Conservation (phyloP, 2,329 filamentous ascomycete genomes). For the Arthroderma sp. region DNA sequence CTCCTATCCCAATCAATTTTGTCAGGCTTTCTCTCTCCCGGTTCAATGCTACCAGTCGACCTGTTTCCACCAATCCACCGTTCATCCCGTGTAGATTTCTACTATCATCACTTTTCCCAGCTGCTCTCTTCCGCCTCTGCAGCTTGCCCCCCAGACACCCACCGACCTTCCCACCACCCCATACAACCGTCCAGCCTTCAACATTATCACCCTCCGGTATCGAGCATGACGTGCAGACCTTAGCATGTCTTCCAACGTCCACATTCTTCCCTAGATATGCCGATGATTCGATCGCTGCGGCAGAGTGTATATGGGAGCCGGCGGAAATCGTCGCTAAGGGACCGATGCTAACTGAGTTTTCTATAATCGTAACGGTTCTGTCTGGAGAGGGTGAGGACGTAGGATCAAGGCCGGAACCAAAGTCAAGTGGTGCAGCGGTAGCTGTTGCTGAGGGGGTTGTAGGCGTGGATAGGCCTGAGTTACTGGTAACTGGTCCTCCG, state of each 20-base stretch:
- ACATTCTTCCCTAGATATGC: constrained; percentile 26
- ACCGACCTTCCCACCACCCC: constrained; percentile 43
- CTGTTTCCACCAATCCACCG: constrained; percentile 42
- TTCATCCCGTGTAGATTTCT: constrained; percentile 10
- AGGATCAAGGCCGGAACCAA: not conserved
- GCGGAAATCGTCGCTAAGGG: constrained; percentile 28
- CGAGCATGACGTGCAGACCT: constrained; percentile 52
- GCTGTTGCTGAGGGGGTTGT: not conserved
- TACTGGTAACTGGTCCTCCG: constrained; percentile 31
- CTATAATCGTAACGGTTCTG: constrained; percentile 19
- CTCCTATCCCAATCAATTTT: constrained; percentile 43
- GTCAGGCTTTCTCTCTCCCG: constrained; percentile 57
- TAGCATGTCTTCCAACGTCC: constrained; percentile 47
- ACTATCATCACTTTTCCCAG: constrained; percentile 23
- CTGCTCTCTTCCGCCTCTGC: constrained; percentile 23
- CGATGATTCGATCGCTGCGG: constrained; percentile 36
- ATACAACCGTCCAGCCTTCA: constrained; percentile 58
- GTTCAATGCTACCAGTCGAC: constrained; percentile 52
- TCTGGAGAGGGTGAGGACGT: constrained; percentile 3
- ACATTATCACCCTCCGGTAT: constrained; percentile 48
- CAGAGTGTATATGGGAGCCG: constrained; percentile 30
- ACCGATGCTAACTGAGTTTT: constrained; percentile 29
- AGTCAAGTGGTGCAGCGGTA: not conserved
- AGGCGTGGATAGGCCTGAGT: constrained; percentile 6
- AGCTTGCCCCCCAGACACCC: constrained; percentile 19